Percentiles rank a stretch among this genome's conserved stretches.
Conservation (phyloP, 306 rosid species). For the Cicer bijugum region DNA sequence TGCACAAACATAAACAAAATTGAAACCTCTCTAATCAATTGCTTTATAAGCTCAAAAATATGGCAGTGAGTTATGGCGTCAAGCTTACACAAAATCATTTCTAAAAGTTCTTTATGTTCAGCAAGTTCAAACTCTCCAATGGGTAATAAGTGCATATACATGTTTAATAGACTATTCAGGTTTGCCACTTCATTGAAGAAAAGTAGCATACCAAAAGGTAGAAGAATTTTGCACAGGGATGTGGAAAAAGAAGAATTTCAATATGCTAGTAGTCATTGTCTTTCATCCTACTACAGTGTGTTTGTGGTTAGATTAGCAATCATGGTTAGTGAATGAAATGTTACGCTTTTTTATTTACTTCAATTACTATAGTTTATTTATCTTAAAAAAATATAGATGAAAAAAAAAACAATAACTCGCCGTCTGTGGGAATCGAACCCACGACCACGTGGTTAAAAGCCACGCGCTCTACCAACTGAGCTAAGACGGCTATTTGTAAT, state of each 20-base stretch:
- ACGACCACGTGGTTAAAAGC: no score
- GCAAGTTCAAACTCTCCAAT: slow-evolving; percentile 49
- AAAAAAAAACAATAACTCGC: no score
- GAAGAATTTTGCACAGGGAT: slow-evolving; percentile 79
- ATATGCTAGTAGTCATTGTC: slow-evolving; percentile 68
- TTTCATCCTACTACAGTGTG: slow-evolving; percentile 94
- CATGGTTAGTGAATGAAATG: slow-evolving; percentile 65
- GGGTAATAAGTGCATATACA: slow-evolving; percentile 54
- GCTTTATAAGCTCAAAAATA: slow-evolving; percentile 44
- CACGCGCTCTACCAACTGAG: no score
- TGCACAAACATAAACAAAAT: slow-evolving; percentile 37
- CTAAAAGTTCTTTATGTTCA: slow-evolving; percentile 53
- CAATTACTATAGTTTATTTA: background rate
- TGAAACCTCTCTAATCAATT: slow-evolving; percentile 35
- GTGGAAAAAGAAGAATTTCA: slow-evolving; percentile 90
- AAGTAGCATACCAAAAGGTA: slow-evolving; percentile 50
- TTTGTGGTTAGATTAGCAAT: slow-evolving; percentile 95
- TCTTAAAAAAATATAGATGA: background rate
- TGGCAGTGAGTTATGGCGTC: slow-evolving; percentile 43
- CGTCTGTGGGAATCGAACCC: no score
- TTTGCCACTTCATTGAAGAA: slow-evolving; percentile 55
- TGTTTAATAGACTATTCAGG: slow-evolving; percentile 60
- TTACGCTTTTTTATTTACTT: background rate
- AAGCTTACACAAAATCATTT: slow-evolving; percentile 47
- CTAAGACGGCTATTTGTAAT: no score